Percentiles rank a stretch among this genome's conserved stretches.
phyloP scores from a whole-genome alignment of 2,329 filamentous ascomycete genomes.

The Aspergillus uvarum region DNA sequence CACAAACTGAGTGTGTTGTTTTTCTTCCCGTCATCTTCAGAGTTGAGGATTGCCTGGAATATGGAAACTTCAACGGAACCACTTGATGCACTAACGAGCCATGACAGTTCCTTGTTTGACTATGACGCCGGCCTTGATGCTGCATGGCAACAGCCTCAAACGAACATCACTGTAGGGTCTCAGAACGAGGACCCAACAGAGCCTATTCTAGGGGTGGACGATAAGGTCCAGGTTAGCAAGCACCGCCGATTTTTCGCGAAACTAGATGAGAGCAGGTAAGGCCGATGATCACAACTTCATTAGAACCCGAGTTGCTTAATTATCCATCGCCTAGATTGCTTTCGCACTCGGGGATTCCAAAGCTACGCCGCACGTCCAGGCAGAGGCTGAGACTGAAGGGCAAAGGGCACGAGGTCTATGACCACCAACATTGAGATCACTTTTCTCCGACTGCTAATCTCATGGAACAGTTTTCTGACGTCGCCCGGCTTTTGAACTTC shows the following conservation, averaged over 20 bases:
- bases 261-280: conserved; percentile 74
- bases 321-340: conserved; percentile 62
- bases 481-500: conserved; percentile 76
- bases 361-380: conserved; percentile 69
- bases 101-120: conserved; percentile 69
- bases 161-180: conserved; percentile 11
- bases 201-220: conserved; percentile 72
- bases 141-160: conserved; percentile 46
- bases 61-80: conserved; percentile 17
- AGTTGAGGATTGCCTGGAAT: background rate
- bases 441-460: background rate
- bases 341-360: conserved; percentile 78
- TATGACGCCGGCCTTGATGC: conserved; percentile 65
- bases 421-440: background rate
- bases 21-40: too few species aligned
- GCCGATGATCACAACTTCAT: background rate
- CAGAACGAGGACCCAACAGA: conserved; percentile 41
- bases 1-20: background rate
- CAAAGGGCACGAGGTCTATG: conserved; percentile 80
- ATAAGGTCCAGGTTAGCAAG: conserved; percentile 80
- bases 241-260: conserved; percentile 77
- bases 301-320: background rate
- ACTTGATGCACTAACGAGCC: conserved; percentile 38
- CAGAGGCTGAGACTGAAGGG: conserved; percentile 77
- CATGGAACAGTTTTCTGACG: conserved; percentile 70